A percentile compares a stretch with the other conserved stretches of the same genome.
These are phyloP conservation scores for Saccharomyces jurei DNA, from an alignment of 805 yeast genomes.

Conservation along the genomic window DNA sequence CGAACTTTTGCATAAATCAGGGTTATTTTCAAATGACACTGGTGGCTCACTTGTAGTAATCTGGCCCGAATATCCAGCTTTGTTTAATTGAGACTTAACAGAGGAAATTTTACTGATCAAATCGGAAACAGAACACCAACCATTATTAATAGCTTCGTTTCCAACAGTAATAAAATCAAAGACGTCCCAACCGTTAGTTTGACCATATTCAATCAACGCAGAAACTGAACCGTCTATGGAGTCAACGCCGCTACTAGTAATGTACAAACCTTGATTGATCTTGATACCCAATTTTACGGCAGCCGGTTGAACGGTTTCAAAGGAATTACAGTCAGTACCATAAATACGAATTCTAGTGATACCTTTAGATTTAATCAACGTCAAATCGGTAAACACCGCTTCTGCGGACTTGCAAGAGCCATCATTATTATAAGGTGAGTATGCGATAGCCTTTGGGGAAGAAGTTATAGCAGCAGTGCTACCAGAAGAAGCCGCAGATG, in stretches of 20 bases:
- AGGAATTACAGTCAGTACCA: slow-evolving; percentile 77
- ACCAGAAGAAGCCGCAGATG: slow-evolving; percentile 5
- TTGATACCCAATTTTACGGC: slow-evolving; percentile 52
- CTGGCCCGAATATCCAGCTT: slow-evolving; percentile 69
- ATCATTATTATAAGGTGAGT: slow-evolving; percentile 70
- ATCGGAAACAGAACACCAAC: slow-evolving; percentile 52
- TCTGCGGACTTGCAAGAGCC: slow-evolving; percentile 56
- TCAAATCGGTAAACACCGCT: slow-evolving; percentile 51
- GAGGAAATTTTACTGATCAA: slow-evolving; percentile 54
- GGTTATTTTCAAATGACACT: slow-evolving; percentile 52
- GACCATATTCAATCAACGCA: slow-evolving; percentile 44
- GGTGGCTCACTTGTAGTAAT: slow-evolving; percentile 90
- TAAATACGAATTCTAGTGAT: slow-evolving; percentile 65
- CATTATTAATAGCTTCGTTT: slow-evolving; percentile 73
- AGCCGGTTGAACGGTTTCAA: slow-evolving; percentile 56
- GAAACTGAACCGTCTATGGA: slow-evolving; percentile 56
- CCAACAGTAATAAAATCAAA: slow-evolving; percentile 76
- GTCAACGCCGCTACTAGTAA: slow-evolving; percentile 52
- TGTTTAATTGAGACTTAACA: slow-evolving; percentile 49
- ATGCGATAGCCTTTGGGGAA: slow-evolving; percentile 54
- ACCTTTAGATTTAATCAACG: slow-evolving; percentile 49
- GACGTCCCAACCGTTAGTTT: slow-evolving; percentile 58
- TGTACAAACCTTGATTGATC: slow-evolving; percentile 86
- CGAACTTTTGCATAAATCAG: slow-evolving; percentile 59
- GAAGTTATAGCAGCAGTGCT: slow-evolving; percentile 25